Evolutionary conservation across 2,329 filamentous ascomycete species (phyloP), one percentile per base, ranked within the genome.

Genomic region (Colletotrichum caudatum): DNA sequence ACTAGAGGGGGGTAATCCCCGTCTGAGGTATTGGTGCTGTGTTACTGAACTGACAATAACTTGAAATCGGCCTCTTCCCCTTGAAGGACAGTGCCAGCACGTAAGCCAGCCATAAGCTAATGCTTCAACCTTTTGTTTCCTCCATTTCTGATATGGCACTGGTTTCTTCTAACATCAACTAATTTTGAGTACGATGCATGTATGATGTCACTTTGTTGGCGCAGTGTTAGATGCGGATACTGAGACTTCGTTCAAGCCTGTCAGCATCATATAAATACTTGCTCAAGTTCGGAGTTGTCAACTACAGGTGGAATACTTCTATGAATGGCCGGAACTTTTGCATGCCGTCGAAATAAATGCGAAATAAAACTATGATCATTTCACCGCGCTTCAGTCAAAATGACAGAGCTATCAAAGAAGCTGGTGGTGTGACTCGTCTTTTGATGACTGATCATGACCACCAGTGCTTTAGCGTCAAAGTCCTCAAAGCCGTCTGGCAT

Each of bases 391-490:
- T 14, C 11, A 7, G 23, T 14, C n/a, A 14, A 9, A 12, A 23
- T 1, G 48, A 5, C 1, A 26, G 5, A 16, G 12, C 4, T 8
- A 8, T 53, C 16, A 16, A 29, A 29, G 2, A 6, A 16, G 12
- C 14, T 26, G 1, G 29, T 7, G 12, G 3, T 26, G 12, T 51
- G 11, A 51, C 41, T 44, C 2, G 12, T 51, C 5, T 29, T 6
- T 44, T 4, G 1, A 20, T 20, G 11, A 2, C 20, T 33, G 12
- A 35, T 35, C 51, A 54, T 18, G 1, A 16, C 7, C 26, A 29
- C 78, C 85, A 89, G 75, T 94, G 93, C 79, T 88, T 88, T 74
- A 86, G 90, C 12, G 88, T 93, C 66, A 91, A 92, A 82, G 88
- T 88, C 46, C 84, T 93, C 71, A 86, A 89, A 26, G 82, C 88